These are phyloP conservation scores for Tremellales sp. DNA, from an alignment of 1,284 basidiomycete genomes.

Conservation along the genomic window DNA sequence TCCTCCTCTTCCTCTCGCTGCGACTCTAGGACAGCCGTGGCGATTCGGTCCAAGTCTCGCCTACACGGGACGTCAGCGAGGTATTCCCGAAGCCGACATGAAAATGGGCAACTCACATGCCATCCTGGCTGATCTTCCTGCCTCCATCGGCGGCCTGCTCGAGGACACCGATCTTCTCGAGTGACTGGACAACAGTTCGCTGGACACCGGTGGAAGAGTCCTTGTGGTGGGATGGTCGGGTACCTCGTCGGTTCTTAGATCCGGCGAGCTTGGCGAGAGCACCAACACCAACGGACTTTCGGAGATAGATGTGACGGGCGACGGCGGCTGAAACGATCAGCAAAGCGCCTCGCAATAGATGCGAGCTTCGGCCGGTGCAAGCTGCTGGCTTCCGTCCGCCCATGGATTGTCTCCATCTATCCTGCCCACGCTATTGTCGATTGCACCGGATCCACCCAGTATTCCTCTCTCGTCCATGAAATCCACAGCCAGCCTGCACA, in stretches of 20 bases:
- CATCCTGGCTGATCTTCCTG: conserved; percentile 93
- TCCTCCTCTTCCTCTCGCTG: conserved; percentile 78
- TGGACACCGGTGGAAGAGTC: conserved; percentile 82
- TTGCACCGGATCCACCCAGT: not conserved
- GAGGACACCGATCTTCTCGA: conserved; percentile 98
- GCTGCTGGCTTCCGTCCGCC: not conserved
- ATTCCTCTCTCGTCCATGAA: conserved; percentile 3
- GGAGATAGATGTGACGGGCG: conserved; percentile 99
- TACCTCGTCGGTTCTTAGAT: conserved; percentile 88
- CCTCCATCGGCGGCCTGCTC: conserved; percentile 93
- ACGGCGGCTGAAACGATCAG: conserved; percentile 67
- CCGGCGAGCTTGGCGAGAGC: conserved; percentile 96
- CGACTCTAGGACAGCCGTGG: conserved; percentile 89
- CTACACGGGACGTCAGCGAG: conserved; percentile 19
- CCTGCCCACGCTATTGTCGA: not conserved
- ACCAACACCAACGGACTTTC: conserved; percentile 96
- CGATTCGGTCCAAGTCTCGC: conserved; percentile 97
- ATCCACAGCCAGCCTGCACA: not conserved
- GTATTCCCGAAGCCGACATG: not conserved
- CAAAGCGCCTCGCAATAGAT: not conserved
- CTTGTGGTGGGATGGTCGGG: conserved; percentile 92
- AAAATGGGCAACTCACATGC: conserved; percentile 62
- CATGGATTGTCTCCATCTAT: not conserved
- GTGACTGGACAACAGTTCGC: conserved; percentile 87
- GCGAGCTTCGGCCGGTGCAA: not conserved